A percentile compares a stretch with the other conserved stretches of the same genome.
Evolutionary conservation across 129 eudicot species (phyloP).

Genomic region (Kitagawia praeruptora): DNA sequence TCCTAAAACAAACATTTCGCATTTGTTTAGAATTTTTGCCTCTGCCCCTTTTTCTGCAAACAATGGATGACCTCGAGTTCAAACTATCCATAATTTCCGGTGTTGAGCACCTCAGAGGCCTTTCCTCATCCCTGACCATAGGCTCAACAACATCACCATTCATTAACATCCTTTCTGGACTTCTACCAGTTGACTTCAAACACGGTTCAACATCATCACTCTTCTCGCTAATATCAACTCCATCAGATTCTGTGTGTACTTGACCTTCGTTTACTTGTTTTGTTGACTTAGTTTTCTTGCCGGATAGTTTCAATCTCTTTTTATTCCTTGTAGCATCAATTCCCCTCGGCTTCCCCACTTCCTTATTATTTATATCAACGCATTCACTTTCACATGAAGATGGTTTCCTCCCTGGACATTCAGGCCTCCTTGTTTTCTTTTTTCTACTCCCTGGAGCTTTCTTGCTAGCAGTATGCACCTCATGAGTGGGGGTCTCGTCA

Average conservation of each 20-base stretch:
- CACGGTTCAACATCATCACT: background rate
- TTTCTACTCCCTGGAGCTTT: constrained; percentile 16
- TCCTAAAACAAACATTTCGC: background rate
- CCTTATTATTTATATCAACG: background rate
- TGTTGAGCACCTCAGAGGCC: constrained; percentile 15
- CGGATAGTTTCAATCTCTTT: constrained; percentile 1
- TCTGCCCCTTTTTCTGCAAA: background rate
- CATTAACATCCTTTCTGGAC: background rate
- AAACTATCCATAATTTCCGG: constrained; percentile 15
- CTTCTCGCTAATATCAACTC: background rate
- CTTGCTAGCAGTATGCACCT: constrained; percentile 14
- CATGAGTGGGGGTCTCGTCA: constrained; percentile 14
- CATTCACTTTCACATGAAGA: no score
- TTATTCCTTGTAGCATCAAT: background rate
- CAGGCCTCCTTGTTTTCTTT: background rate
- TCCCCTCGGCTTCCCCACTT: background rate
- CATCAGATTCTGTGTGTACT: background rate
- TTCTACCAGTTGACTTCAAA: background rate
- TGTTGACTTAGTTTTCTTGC: background rate
- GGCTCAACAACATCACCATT: background rate
- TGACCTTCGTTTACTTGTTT: constrained; percentile 8
- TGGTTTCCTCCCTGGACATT: no score
- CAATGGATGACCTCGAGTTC: background rate
- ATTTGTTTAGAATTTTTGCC: background rate
- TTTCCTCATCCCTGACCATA: background rate